Evolutionary conservation across 129 eudicot genomes (phyloP).

Genomic region (Artemisia tridentata): DNA sequence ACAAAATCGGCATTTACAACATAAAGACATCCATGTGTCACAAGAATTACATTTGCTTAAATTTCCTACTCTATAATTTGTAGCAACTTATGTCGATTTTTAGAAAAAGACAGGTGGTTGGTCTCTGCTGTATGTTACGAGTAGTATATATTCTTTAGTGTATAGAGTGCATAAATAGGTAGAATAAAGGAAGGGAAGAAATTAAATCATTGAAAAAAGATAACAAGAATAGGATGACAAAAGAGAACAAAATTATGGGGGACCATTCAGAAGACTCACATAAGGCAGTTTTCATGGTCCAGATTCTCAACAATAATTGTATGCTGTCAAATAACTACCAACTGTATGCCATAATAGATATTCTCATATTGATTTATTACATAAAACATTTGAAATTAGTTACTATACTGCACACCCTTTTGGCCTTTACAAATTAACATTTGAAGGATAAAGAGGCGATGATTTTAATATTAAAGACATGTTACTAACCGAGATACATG

Average conservation of each 20-base stretch:
- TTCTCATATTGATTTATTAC: background rate
- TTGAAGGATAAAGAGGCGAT: too few relatives aligned
- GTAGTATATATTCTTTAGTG: background rate
- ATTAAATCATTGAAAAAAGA: conserved; percentile 26
- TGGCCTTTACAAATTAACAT: too few relatives aligned
- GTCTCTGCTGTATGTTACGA: conserved; percentile 8
- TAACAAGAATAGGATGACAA: conserved; percentile 37
- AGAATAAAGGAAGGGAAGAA: conserved; percentile 16
- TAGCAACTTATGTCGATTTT: too few relatives aligned
- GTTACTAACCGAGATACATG: conserved; percentile 25
- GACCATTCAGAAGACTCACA: conserved; percentile 43
- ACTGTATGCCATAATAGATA: conserved; percentile 21
- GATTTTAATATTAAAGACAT: too few relatives aligned
- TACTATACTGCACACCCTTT: background rate
- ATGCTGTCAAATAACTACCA: conserved; percentile 38
- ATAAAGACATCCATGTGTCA: conserved; percentile 24
- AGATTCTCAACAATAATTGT: conserved; percentile 40
- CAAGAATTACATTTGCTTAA: conserved; percentile 13
- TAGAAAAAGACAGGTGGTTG: too few relatives aligned
- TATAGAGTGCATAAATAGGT: conserved; percentile 16
- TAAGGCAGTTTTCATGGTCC: conserved; percentile 40
- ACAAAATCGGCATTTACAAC: conserved; percentile 20
- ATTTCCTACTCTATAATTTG: conserved; percentile 12
- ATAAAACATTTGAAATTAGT: too few relatives aligned
- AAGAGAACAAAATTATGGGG: conserved; percentile 41